A percentile compares a stretch with the other conserved stretches of the same genome.
Conservation (phyloP, 2,329 filamentous ascomycete species). For the Neonectria coccinea region DNA sequence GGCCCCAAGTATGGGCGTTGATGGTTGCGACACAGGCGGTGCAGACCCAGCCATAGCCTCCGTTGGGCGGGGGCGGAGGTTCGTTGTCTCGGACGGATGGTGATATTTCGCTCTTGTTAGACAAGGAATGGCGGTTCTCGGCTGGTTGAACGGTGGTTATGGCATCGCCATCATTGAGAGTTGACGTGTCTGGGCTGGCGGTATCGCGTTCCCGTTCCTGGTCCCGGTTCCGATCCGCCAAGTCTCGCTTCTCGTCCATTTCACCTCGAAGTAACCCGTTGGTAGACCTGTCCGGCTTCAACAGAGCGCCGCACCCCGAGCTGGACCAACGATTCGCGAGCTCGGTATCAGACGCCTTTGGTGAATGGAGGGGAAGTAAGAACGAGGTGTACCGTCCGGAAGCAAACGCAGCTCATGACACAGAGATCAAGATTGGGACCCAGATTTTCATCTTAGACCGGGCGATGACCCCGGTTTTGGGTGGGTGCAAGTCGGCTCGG, state of each 20-base stretch:
- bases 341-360: neutral
- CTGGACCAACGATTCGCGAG: neutral
- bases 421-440: conserved; percentile 15
- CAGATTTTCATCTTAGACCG: conserved; percentile 25
- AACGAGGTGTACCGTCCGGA: neutral
- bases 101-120: conserved; percentile 29
- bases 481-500: conserved; percentile 14
- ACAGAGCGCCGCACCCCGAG: neutral
- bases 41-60: conserved; percentile 67
- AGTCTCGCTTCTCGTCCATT: conserved; percentile 37
- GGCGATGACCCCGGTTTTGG: conserved; percentile 27
- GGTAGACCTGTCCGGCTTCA: neutral
- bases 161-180: conserved; percentile 38
- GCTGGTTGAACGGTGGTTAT: conserved; percentile 32
- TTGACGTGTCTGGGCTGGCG: conserved; percentile 37
- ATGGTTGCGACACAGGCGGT: conserved; percentile 58
- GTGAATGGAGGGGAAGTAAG: neutral
- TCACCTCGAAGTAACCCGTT: conserved; percentile 17
- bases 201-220: conserved; percentile 25
- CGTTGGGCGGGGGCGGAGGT: conserved; percentile 62
- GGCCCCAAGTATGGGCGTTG: conserved; percentile 80
- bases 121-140: conserved; percentile 16
- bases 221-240: conserved; percentile 25
- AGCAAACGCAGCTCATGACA: conserved; percentile 16
- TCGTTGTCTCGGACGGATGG: conserved; percentile 30